Evolutionary conservation across 306 rosid species (phyloP).

Genomic region (Trifolium subterraneum): DNA sequence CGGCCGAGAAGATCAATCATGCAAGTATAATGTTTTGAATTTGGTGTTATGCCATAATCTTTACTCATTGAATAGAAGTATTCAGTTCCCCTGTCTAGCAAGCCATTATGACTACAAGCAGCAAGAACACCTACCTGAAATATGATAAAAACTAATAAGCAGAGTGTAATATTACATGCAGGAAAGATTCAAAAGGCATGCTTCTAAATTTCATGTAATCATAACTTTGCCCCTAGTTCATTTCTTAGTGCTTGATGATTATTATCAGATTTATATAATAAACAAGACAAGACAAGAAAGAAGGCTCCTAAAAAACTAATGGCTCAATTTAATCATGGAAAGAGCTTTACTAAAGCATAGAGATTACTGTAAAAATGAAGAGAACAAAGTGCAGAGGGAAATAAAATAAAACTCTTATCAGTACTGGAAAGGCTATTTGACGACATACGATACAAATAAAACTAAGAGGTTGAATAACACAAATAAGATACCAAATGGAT

Average conservation of each 20-base stretch:
- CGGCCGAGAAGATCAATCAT: slow-evolving; percentile 89
- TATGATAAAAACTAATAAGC: slow-evolving; percentile 29
- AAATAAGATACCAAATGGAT: neutral
- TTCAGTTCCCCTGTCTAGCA: slow-evolving; percentile 66
- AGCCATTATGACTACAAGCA: slow-evolving; percentile 85
- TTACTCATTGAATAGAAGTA: slow-evolving; percentile 69
- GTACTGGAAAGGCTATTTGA: neutral
- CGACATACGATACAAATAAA: neutral
- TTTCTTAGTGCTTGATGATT: neutral
- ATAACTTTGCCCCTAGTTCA: neutral
- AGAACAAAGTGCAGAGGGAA: neutral
- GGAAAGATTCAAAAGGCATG: neutral
- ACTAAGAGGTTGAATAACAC: neutral
- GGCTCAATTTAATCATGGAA: slow-evolving; percentile 29
- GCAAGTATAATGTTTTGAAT: slow-evolving; percentile 79
- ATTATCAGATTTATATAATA: slow-evolving; percentile 16
- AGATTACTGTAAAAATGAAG: neutral
- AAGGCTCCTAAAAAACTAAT: slow-evolving; percentile 7
- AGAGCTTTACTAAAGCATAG: neutral
- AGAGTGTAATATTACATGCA: slow-evolving; percentile 12
- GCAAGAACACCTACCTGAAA: slow-evolving; percentile 82
- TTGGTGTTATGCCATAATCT: slow-evolving; percentile 62
- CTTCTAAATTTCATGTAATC: neutral
- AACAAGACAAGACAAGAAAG: neutral
- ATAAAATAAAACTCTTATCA: neutral